phyloP scores from a whole-genome alignment of 768 basidiomycete genomes.

The Suillus clintonianus region DNA sequence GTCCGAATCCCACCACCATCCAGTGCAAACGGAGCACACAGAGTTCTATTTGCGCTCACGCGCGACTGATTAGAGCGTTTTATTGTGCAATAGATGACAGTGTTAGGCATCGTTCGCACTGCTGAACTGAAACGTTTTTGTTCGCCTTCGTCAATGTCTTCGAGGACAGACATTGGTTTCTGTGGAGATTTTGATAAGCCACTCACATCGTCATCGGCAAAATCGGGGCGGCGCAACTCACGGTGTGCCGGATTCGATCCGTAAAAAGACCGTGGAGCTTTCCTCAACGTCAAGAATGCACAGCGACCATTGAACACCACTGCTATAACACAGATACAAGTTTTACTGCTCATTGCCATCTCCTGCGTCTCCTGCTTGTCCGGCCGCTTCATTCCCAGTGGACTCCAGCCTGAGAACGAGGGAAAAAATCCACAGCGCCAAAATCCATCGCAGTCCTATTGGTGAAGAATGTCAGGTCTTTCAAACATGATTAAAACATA shows the following conservation, averaged over 20 bases:
- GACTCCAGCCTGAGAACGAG: background rate
- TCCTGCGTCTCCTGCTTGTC: slow-evolving; percentile 62
- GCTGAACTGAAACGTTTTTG: no score
- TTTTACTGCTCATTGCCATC: slow-evolving; percentile 53
- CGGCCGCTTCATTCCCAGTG: slow-evolving; percentile 43
- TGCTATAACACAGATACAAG: no score
- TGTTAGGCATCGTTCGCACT: no score
- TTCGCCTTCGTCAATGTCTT: no score
- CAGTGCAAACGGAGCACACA: no score
- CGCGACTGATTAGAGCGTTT: no score
- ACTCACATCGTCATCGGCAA: background rate
- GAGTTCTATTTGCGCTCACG: no score
- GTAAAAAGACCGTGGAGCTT: no score
- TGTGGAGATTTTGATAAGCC: background rate
- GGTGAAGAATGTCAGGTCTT: background rate
- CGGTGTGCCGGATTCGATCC: background rate
- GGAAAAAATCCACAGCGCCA: background rate
- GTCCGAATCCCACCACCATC: no score
- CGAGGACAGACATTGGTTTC: no score
- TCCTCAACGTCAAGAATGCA: background rate
- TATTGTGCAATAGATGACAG: no score
- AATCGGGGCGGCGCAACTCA: background rate
- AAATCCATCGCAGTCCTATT: background rate
- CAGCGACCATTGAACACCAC: no score
- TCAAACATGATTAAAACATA: background rate